Evolutionary conservation across 179 eudicot genomes (phyloP), one percentile per base, ranked within the genome.

Genomic region (Pouteria campechiana): DNA sequence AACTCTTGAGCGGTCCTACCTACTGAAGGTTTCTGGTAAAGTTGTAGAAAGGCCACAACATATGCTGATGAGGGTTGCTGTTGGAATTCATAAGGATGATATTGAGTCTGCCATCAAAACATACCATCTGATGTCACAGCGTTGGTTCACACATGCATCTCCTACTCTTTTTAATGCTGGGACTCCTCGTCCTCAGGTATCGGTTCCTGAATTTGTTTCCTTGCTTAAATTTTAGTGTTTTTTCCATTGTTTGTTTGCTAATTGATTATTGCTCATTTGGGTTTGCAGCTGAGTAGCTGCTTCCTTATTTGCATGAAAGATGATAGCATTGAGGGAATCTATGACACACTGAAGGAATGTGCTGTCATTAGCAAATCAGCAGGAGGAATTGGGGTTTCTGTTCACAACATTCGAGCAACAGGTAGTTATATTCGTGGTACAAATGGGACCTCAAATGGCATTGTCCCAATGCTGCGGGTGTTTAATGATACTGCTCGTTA

Each of bases 271-370:
- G n/a, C n/a, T n/a, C n/a, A n/a, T n/a, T n/a, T n/a, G n/a, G n/a
- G n/a, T n/a, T n/a, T n/a, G 37, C 84, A 90, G 98, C 68, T 90
- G 73, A 90, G 98, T 63, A 90, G 98, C 59, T 90, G 98, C 64
- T 86, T 87, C 56, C 74, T 87, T 41, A 43, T 87, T 7, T 82
- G 96, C 54, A 87, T 92, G 99, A 92, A 87, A 55, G 99, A 79
- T 7, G 96, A 82, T 31, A 87, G 94, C 44, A 92, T 87, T 51
- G 99, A 92, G 62, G 96, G 99, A 19, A 92, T 92, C 15, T 82
- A 79, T 69, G 99, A 86, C 59, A 82, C 92, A 11, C 41, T 86
- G 24, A 87, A 87, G 64, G 96, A 92, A 64, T 92, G 99, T 77
- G 99, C 96, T 54, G 88, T 87, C 40, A 86, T 87, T 30, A 92